A percentile compares a stretch with the other conserved stretches of the same genome.
These are phyloP conservation scores for Apiospora kogelbergensis DNA, from an alignment of 2,329 filamentous ascomycete genomes.

Conservation along the genomic window DNA sequence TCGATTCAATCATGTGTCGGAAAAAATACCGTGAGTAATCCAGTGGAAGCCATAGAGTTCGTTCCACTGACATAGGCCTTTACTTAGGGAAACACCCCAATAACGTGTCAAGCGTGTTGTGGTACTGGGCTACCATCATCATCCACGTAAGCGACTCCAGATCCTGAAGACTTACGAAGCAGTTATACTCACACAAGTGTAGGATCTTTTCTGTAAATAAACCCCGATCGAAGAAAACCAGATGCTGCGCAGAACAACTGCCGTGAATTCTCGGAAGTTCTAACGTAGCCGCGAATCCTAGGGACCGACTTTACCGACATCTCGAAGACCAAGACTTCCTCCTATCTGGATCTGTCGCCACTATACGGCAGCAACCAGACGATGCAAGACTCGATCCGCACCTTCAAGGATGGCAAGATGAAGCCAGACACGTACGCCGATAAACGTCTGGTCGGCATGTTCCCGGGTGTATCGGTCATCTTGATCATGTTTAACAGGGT, in stretches of 20 bases:
- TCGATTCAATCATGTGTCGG: constrained; percentile 61
- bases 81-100: constrained; percentile 58
- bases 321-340: constrained; percentile 65
- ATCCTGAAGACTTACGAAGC: not conserved
- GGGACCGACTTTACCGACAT: constrained; percentile 60
- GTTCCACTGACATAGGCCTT: not conserved
- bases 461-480: constrained; percentile 69
- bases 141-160: constrained; percentile 52
- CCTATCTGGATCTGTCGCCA: constrained; percentile 70
- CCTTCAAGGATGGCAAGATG: constrained; percentile 68
- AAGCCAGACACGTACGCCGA: constrained; percentile 75
- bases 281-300: not conserved
- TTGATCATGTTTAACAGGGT: constrained; percentile 64
- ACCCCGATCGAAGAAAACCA: not conserved
- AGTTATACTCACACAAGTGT: not conserved
- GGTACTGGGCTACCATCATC: constrained; percentile 72
- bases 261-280: not conserved
- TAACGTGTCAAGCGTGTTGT: constrained; percentile 70
- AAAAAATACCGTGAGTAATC: constrained; percentile 35
- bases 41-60: not conserved
- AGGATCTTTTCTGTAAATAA: constrained; percentile 59
- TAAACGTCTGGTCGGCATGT: constrained; percentile 67
- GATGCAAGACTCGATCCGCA: constrained; percentile 66
- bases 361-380: constrained; percentile 69
- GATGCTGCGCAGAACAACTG: not conserved